Conservation (phyloP, 2,329 filamentous ascomycete genomes). For the Stachybotrys chlorohalonatus region DNA sequence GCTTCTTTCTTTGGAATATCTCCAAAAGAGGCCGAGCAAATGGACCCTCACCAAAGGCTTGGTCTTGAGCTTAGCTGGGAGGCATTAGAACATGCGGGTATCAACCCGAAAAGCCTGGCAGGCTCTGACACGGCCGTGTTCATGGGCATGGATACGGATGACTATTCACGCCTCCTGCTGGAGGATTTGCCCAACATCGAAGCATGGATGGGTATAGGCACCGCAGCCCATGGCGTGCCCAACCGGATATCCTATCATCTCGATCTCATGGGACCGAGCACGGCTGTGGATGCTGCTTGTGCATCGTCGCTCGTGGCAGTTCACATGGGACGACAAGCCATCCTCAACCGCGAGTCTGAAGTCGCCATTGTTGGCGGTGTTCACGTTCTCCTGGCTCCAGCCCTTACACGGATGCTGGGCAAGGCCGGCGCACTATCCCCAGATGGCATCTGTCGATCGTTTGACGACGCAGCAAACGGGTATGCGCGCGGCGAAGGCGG, state of each 20-base stretch:
- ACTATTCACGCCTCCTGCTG: conserved; percentile 2
- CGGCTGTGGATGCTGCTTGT: not conserved
- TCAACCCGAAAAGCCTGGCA: not conserved
- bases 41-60: conserved; percentile 4
- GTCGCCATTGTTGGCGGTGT: conserved; percentile 1
- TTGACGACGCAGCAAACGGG: conserved; percentile 30
- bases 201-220: conserved; percentile 4
- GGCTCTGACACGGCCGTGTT: conserved; percentile 3
- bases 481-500: conserved; percentile 42
- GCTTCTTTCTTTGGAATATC: conserved; percentile 4
- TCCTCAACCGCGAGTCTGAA: not conserved
- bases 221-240: not conserved
- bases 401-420: not conserved
- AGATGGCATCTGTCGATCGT: conserved; percentile 2
- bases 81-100: conserved; percentile 3
- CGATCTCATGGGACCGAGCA: conserved; percentile 1
- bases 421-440: conserved; percentile 3
- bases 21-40: conserved; percentile 3
- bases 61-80: conserved; percentile 2
- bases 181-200: conserved; percentile 4
- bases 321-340: conserved; percentile 1
- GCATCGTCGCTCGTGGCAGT: not conserved
- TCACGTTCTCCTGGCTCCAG: conserved; percentile 1
- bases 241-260: not conserved
- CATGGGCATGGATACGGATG: conserved; percentile 1